phyloP scores from a whole-genome alignment of 1,139 yeast species.

The Meyerozyma carpophila region DNA sequence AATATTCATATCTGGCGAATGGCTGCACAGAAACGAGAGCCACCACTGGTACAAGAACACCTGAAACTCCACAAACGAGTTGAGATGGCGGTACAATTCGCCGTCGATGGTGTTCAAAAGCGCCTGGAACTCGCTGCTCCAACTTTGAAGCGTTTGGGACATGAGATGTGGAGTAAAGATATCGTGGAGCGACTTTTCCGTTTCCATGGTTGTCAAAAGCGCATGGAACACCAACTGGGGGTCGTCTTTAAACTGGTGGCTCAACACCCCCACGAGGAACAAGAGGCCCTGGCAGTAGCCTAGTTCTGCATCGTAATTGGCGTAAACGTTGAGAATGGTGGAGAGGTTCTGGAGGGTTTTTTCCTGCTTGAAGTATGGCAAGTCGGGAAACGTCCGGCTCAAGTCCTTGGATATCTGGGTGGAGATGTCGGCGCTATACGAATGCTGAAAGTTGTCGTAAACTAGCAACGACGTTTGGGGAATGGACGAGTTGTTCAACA shows the following conservation, averaged over 20 bases:
- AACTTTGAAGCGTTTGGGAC: constrained; percentile 49
- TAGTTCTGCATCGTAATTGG: constrained; percentile 62
- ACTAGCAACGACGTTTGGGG: constrained; percentile 34
- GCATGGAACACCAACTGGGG: constrained; percentile 48
- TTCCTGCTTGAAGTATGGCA: constrained; percentile 44
- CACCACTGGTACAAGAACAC: constrained; percentile 63
- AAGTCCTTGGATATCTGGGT: constrained; percentile 60
- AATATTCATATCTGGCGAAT: constrained; percentile 50
- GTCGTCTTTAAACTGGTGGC: constrained; percentile 46
- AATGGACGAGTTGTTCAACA: constrained; percentile 24
- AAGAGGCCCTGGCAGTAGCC: constrained; percentile 72
- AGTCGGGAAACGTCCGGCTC: constrained; percentile 57
- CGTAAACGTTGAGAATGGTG: constrained; percentile 58
- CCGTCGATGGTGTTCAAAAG: constrained; percentile 38
- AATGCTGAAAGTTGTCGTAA: constrained; percentile 40
- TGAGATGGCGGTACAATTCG: constrained; percentile 42
- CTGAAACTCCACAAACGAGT: constrained; percentile 34
- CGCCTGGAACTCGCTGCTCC: constrained; percentile 49
- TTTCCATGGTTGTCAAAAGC: constrained; percentile 57
- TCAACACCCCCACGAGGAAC: constrained; percentile 59
- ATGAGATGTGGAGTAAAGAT: constrained; percentile 52
- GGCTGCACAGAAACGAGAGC: constrained; percentile 58
- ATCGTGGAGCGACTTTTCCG: constrained; percentile 51
- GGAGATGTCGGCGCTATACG: constrained; percentile 35
- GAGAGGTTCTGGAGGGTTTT: constrained; percentile 46